phyloP scores from a whole-genome alignment of 208 protist genomes.

The Trypanosoma boissoni region DNA sequence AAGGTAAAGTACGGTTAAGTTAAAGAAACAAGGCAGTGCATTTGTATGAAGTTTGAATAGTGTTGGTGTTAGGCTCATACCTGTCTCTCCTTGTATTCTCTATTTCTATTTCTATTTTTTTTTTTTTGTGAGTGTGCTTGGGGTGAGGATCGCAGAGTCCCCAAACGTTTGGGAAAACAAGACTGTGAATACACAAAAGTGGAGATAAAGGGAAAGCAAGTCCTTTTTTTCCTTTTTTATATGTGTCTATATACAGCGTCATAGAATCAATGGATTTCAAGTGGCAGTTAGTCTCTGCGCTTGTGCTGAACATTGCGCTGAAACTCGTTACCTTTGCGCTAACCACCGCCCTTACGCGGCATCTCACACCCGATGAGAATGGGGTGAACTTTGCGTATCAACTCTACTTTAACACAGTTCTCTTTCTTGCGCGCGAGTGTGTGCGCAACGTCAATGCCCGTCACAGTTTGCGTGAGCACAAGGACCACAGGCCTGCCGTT shows the following conservation, averaged over 20 bases:
- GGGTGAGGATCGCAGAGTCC: too few species aligned
- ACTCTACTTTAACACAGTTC: constrained; percentile 76
- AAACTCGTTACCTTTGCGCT: constrained; percentile 79
- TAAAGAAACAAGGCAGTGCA: too few species aligned
- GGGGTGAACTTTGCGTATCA: constrained; percentile 73
- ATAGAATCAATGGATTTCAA: constrained; percentile 72
- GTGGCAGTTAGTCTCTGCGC: constrained; percentile 51
- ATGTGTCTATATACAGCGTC: too few species aligned
- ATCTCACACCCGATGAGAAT: constrained; percentile 65
- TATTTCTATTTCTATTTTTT: constrained; percentile 5
- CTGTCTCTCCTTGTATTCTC: too few species aligned
- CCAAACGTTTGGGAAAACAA: too few species aligned
- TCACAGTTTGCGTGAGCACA: constrained; percentile 17
- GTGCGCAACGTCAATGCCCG: constrained; percentile 65
- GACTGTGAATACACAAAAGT: too few species aligned
- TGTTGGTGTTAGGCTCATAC: too few species aligned
- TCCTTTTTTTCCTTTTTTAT: neutral
- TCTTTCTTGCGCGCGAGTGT: constrained; percentile 74
- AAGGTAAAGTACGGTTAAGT: too few species aligned
- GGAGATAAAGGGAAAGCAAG: neutral
- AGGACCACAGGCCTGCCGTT: constrained; percentile 8
- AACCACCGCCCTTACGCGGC: constrained; percentile 56
- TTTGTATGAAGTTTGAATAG: too few species aligned
- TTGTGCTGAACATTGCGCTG: constrained; percentile 59
- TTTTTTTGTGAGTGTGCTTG: neutral